Conservation (phyloP, 208 protist species). For the Trypanosoma vivax region DNA sequence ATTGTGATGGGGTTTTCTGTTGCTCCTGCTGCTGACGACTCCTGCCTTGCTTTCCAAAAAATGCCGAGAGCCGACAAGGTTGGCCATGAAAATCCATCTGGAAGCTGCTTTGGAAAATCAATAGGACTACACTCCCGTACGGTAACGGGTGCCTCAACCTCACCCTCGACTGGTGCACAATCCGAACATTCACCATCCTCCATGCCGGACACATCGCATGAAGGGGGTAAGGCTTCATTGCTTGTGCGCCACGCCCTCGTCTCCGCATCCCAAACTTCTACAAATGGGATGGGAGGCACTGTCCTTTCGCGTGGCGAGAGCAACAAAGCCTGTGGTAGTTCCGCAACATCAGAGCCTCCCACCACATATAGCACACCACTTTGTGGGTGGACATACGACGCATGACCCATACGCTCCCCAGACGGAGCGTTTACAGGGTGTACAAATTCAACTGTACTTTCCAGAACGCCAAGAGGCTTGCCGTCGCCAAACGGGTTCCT, state of each 20-base stretch:
- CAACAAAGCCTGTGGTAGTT: not conserved
- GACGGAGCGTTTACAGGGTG: not conserved
- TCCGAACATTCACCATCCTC: too few species aligned
- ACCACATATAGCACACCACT: slow-evolving; percentile 16
- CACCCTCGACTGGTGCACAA: too few species aligned
- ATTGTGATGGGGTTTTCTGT: too few species aligned
- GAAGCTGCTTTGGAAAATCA: not conserved
- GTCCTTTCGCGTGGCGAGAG: not conserved
- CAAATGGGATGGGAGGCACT: slow-evolving; percentile 5
- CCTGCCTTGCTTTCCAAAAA: not conserved
- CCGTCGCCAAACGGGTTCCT: not conserved
- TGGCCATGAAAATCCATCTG: slow-evolving; percentile 12
- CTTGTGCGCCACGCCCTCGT: not conserved
- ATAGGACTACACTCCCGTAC: too few species aligned
- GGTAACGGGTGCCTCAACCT: too few species aligned
- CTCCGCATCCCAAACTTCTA: slow-evolving; percentile 8
- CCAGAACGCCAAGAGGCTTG: not conserved
- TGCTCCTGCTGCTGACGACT: not conserved
- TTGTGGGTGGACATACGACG: slow-evolving; percentile 14
- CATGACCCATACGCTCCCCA: slow-evolving; percentile 12
- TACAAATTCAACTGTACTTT: not conserved
- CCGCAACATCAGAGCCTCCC: slow-evolving; percentile 13
- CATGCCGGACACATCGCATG: too few species aligned
- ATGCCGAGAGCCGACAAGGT: slow-evolving; percentile 13
- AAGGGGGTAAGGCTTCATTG: not conserved